Percentiles rank a stretch among this genome's conserved stretches.
Conservation (phyloP, 2,329 filamentous ascomycete species). For the Verticillium nubilum region DNA sequence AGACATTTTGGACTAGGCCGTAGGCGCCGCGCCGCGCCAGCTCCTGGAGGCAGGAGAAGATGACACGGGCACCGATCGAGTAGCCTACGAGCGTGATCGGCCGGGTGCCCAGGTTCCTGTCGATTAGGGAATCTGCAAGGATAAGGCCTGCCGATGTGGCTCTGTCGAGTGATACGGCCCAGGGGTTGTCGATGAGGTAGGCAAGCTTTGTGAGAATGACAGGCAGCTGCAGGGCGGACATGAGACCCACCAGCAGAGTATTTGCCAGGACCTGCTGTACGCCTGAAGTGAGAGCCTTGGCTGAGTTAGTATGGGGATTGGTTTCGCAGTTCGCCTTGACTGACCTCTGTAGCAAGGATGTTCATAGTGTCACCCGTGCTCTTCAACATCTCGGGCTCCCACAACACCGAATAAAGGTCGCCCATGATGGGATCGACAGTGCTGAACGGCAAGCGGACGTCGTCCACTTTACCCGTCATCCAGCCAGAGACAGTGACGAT, state of each 20-base stretch:
- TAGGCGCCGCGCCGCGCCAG: constrained; percentile 77
- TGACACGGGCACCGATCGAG: constrained; percentile 85
- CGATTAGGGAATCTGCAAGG: constrained; percentile 87
- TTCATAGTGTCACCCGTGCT: constrained; percentile 99
- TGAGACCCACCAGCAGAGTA: constrained; percentile 81
- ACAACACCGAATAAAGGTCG: constrained; percentile 92
- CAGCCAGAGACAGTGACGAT: constrained; percentile 94
- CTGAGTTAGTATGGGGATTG: constrained; percentile 17
- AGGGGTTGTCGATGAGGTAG: constrained; percentile 97
- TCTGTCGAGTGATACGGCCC: constrained; percentile 91
- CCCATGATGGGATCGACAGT: constrained; percentile 98
- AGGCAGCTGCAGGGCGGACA: constrained; percentile 90
- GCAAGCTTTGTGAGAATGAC: constrained; percentile 88
- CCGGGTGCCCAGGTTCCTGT: constrained; percentile 83
- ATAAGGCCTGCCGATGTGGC: constrained; percentile 87
- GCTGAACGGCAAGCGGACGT: constrained; percentile 91
- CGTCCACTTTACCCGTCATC: constrained; percentile 98
- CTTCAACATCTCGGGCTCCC: constrained; percentile 96
- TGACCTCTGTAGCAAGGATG: constrained; percentile 91
- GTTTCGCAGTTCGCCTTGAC: not conserved
- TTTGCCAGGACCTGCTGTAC: constrained; percentile 91
- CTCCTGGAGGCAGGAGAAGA: constrained; percentile 86
- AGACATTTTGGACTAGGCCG: constrained; percentile 90
- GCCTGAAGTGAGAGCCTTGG: constrained; percentile 84
- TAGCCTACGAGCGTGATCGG: constrained; percentile 94